Percentiles rank a stretch among this genome's conserved stretches.
Evolutionary conservation across 1,284 basidiomycete species (phyloP).

Genomic region (Moesziomyces parantarcticus): DNA sequence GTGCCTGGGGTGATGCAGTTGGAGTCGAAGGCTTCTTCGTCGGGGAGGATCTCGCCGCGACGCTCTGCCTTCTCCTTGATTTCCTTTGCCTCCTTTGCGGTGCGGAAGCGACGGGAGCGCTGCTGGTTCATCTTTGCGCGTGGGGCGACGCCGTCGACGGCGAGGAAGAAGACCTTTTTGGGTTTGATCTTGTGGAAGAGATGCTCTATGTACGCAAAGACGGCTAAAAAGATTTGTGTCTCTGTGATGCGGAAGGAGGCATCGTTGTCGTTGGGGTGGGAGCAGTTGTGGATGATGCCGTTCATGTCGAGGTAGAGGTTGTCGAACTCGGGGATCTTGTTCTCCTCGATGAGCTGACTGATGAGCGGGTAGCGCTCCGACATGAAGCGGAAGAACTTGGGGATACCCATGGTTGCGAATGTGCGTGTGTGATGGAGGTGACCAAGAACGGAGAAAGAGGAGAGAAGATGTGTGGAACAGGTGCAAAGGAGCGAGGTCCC

Average conservation of each 20-base stretch:
- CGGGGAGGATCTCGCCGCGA: conserved; percentile 90
- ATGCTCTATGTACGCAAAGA: conserved; percentile 96
- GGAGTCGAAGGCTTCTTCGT: conserved; percentile 95
- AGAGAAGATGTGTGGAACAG: neutral
- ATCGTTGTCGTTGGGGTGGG: conserved; percentile 89
- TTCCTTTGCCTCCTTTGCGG: conserved; percentile 91
- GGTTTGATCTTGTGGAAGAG: conserved; percentile 97
- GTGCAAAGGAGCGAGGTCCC: conserved; percentile 6
- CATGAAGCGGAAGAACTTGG: conserved; percentile 74
- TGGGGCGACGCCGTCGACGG: conserved; percentile 96
- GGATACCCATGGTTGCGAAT: conserved; percentile 58
- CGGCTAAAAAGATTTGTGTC: conserved; percentile 95
- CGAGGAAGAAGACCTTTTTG: conserved; percentile 89
- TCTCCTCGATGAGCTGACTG: conserved; percentile 95
- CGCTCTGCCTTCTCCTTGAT: conserved; percentile 83
- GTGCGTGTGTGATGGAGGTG: neutral
- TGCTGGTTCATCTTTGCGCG: conserved; percentile 99
- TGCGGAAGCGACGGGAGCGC: conserved; percentile 82
- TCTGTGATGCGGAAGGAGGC: conserved; percentile 91
- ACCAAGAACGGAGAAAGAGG: too few species aligned
- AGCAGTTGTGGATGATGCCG: conserved; percentile 87
- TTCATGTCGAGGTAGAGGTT: conserved; percentile 96
- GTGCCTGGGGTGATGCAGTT: conserved; percentile 99
- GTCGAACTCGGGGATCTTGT: conserved; percentile 90
- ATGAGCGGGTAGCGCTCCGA: conserved; percentile 96